Evolutionary conservation across 257 asterid species (phyloP).

Genomic region (Salvia rosmarinus): DNA sequence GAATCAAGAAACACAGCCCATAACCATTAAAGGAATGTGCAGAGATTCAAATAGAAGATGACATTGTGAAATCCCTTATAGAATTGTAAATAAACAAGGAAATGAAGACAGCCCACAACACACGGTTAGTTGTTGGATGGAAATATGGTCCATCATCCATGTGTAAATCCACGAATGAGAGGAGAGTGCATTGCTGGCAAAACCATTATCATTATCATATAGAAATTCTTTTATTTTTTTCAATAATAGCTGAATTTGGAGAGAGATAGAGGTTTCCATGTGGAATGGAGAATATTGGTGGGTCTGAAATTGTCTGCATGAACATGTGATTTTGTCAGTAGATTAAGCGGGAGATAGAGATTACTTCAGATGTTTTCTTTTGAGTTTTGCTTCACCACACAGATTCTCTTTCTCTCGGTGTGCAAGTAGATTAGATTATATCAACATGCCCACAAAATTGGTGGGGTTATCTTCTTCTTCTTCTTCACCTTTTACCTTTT

Average conservation of each 20-base stretch:
- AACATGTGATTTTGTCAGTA: constrained; percentile 67
- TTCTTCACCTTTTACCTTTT: too few relatives aligned
- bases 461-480: too few relatives aligned
- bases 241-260: constrained; percentile 34
- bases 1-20: neutral
- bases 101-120: constrained; percentile 41
- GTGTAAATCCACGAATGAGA: constrained; percentile 33
- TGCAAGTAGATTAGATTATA: neutral
- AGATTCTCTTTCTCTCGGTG: neutral
- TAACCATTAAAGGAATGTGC: constrained; percentile 6
- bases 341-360: constrained; percentile 35
- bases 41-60: constrained; percentile 44
- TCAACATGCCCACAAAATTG: too few relatives aligned
- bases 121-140: constrained; percentile 34
- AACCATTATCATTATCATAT: constrained; percentile 21
- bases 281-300: constrained; percentile 55
- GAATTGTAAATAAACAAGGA: constrained; percentile 27
- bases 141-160: constrained; percentile 44
- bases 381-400: constrained; percentile 25
- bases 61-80: constrained; percentile 27
- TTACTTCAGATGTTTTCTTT: constrained; percentile 30
- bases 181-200: constrained; percentile 36
- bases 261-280: constrained; percentile 47
- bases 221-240: neutral
- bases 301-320: constrained; percentile 58